A percentile compares a stretch with the other conserved stretches of the same genome.
Evolutionary conservation across 2,329 filamentous ascomycete genomes (phyloP).

Genomic region (Fusarium sambucinum): DNA sequence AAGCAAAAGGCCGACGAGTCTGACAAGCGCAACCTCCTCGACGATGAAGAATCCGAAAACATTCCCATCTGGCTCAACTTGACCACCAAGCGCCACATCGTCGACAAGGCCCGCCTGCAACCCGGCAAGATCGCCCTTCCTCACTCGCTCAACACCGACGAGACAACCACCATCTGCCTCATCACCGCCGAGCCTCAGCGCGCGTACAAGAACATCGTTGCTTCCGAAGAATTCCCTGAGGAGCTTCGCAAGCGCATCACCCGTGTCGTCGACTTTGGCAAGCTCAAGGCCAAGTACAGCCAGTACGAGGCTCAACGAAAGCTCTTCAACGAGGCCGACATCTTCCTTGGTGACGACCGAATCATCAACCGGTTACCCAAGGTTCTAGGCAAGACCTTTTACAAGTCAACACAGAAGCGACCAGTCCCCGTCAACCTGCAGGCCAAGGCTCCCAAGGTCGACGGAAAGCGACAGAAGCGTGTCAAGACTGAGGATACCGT

Average conservation of each 20-base stretch:
- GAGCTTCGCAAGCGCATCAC: constrained; percentile 76
- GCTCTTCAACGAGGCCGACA: constrained; percentile 85
- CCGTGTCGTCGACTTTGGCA: constrained; percentile 82
- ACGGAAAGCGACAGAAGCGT: constrained; percentile 69
- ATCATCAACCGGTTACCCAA: constrained; percentile 80
- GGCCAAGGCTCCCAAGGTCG: constrained; percentile 70
- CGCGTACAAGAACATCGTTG: constrained; percentile 89
- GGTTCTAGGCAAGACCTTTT: constrained; percentile 91
- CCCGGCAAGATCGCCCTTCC: constrained; percentile 85
- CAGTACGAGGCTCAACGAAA: constrained; percentile 89
- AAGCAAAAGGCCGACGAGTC: constrained; percentile 60
- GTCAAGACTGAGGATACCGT: constrained; percentile 58
- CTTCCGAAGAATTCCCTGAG: constrained; percentile 76
- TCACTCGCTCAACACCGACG: constrained; percentile 76
- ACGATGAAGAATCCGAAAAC: constrained; percentile 58
- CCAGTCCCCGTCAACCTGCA: constrained; percentile 84
- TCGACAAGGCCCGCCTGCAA: constrained; percentile 82
- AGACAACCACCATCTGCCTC: constrained; percentile 78
- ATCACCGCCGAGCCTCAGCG: constrained; percentile 87
- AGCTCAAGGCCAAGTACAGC: constrained; percentile 85
- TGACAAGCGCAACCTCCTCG: constrained; percentile 69
- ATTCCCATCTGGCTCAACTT: constrained; percentile 72
- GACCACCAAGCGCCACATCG: constrained; percentile 74
- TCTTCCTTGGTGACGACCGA: constrained; percentile 93
- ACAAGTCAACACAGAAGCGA: constrained; percentile 83